phyloP scores from a whole-genome alignment of 2,329 filamentous ascomycete genomes.

The Colletotrichum costaricense region DNA sequence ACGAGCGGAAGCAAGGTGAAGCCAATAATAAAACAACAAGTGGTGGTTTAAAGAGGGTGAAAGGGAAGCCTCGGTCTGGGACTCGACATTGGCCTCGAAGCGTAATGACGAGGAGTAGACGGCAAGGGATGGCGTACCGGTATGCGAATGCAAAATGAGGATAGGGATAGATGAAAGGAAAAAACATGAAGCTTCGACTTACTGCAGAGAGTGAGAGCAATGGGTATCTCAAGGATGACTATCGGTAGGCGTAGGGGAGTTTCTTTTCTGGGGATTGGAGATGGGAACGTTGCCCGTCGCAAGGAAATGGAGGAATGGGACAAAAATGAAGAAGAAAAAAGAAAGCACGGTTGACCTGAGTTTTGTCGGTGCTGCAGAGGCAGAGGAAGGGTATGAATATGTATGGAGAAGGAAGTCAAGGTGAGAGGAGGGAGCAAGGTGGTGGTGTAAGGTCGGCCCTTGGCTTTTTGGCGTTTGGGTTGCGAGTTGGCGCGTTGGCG shows the following conservation, averaged over 20 bases:
- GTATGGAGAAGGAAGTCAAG: constrained; percentile 5
- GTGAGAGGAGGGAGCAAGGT: background rate
- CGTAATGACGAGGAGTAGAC: background rate
- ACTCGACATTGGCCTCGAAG: background rate
- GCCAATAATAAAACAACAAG: background rate
- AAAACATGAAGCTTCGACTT: background rate
- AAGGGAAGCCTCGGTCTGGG: background rate
- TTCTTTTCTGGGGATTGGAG: background rate
- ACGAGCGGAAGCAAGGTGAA: background rate
- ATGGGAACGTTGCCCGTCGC: constrained; percentile 17
- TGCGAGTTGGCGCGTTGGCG: too few relatives aligned
- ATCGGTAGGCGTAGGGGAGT: background rate
- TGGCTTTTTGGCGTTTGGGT: background rate
- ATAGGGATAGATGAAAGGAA: background rate
- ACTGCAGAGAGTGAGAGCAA: background rate
- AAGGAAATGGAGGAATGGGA: constrained; percentile 9
- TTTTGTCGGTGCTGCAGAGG: constrained; percentile 27
- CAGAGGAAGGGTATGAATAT: constrained; percentile 30
- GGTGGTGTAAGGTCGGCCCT: constrained; percentile 20
- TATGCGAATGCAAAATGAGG: background rate
- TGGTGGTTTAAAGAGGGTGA: background rate
- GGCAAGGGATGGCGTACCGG: background rate
- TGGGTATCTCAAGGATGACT: constrained; percentile 3
- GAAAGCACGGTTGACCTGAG: constrained; percentile 19
- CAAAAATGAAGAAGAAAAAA: constrained; percentile 7